phyloP scores from a whole-genome alignment of 768 basidiomycete species.

The Mrakia gelida region DNA sequence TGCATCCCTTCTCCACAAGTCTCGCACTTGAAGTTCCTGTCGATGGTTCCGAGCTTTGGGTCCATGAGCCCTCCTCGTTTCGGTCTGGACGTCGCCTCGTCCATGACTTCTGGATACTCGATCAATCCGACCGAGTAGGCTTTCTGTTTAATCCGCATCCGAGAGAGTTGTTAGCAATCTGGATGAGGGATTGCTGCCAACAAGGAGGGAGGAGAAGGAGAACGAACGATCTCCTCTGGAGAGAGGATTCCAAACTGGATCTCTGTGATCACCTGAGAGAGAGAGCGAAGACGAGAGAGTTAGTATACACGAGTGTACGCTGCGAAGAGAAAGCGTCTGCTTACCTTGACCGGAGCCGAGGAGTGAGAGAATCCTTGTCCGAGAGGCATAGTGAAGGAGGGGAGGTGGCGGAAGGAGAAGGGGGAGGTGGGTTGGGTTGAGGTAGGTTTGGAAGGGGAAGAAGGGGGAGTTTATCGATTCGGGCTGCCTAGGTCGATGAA shows the following conservation, averaged over 20 bases:
- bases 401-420: neutral
- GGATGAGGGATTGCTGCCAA: constrained; percentile 34
- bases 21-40: constrained; percentile 77
- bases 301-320: neutral
- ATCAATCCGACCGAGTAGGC: constrained; percentile 97
- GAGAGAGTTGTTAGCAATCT: constrained; percentile 1
- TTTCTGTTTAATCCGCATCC: constrained; percentile 60
- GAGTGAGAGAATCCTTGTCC: constrained; percentile 58
- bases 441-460: neutral
- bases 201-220: constrained; percentile 38
- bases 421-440: neutral
- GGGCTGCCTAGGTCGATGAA: neutral
- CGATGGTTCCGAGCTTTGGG: constrained; percentile 89
- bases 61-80: constrained; percentile 96
- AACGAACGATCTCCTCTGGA: constrained; percentile 93
- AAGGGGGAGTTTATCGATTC: neutral
- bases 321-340: neutral
- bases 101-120: constrained; percentile 98
- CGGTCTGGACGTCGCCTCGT: constrained; percentile 82
- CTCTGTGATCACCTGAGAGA: constrained; percentile 70
- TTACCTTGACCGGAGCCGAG: constrained; percentile 74
- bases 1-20: constrained; percentile 99
- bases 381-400: constrained; percentile 24
- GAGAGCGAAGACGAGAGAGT: neutral
- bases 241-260: constrained; percentile 98